Conservation (phyloP, 1,139 yeast genomes). For the Candida albicans region DNA sequence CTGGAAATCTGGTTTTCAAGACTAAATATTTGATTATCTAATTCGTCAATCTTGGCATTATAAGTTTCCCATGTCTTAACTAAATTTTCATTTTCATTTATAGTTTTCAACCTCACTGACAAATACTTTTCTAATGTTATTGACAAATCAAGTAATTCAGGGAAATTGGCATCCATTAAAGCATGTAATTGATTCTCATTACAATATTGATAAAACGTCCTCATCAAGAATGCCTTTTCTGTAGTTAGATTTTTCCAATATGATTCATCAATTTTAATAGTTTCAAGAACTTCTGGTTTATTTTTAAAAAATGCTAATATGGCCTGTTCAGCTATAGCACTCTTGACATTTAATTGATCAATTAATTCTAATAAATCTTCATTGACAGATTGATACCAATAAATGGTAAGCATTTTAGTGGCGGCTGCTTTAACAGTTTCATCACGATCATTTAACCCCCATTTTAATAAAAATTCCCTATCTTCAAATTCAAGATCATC, state of each 20-base stretch:
- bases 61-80: slow-evolving; percentile 21
- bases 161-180: slow-evolving; percentile 70
- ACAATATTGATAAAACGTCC: slow-evolving; percentile 69
- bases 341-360: slow-evolving; percentile 64
- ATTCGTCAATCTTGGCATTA: slow-evolving; percentile 12
- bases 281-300: slow-evolving; percentile 61
- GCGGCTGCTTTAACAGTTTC: slow-evolving; percentile 72
- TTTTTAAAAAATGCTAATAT: slow-evolving; percentile 61
- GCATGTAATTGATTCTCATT: slow-evolving; percentile 50
- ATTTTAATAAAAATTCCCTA: slow-evolving; percentile 65
- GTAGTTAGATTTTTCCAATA: slow-evolving; percentile 73
- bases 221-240: slow-evolving; percentile 71
- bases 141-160: slow-evolving; percentile 78
- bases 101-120: slow-evolving; percentile 40
- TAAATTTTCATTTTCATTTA: slow-evolving; percentile 28
- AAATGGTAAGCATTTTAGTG: slow-evolving; percentile 60
- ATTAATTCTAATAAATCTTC: slow-evolving; percentile 73
- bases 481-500: slow-evolving; percentile 53
- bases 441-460: slow-evolving; percentile 92
- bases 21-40: slow-evolving; percentile 13
- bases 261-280: slow-evolving; percentile 55
- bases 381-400: slow-evolving; percentile 71
- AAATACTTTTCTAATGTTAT: slow-evolving; percentile 55
- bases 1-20: slow-evolving; percentile 15
- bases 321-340: slow-evolving; percentile 66